Percentiles rank a stretch among this genome's conserved stretches.
Conservation (phyloP, 805 yeast species). For the Cyberlindnera mrakii region DNA sequence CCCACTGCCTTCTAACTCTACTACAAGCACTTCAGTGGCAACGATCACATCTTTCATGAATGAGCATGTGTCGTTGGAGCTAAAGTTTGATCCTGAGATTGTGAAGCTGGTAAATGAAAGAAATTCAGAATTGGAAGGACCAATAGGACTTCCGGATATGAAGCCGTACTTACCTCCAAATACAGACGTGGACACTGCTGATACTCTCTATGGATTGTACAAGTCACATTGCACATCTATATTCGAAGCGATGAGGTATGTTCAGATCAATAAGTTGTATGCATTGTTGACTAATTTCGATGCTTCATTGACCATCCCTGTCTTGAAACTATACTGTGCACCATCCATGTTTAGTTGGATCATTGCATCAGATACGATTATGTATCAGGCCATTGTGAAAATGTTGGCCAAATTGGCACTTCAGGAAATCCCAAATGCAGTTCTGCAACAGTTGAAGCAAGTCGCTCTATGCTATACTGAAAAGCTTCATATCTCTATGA, state of each 20-base stretch:
- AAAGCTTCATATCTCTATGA: conserved; percentile 32
- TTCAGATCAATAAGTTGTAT: conserved; percentile 59
- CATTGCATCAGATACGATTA: conserved; percentile 56
- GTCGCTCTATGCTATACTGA: conserved; percentile 44
- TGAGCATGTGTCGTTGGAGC: conserved; percentile 10
- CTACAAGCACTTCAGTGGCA: conserved; percentile 4
- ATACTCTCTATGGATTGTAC: conserved; percentile 57
- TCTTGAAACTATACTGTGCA: conserved; percentile 48
- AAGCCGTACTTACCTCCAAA: conserved; percentile 17
- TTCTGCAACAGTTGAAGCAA: conserved; percentile 47
- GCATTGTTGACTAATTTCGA: conserved; percentile 47
- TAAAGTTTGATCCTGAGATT: conserved; percentile 20
- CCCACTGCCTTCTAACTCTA: conserved; percentile 12
- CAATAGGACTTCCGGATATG: conserved; percentile 32
- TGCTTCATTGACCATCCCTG: conserved; percentile 55
- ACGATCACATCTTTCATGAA: conserved; percentile 13
- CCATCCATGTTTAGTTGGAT: conserved; percentile 55
- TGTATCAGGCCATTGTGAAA: conserved; percentile 49
- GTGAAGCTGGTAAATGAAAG: conserved; percentile 13
- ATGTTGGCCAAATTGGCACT: conserved; percentile 58
- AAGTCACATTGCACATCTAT: conserved; percentile 56
- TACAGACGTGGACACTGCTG: conserved; percentile 35
- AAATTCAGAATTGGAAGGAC: conserved; percentile 10
- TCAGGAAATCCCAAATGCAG: conserved; percentile 50
- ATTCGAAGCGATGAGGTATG: conserved; percentile 58